phyloP scores from a whole-genome alignment of 148 eudicot genomes.

The Pharnaceum exiguum region DNA sequence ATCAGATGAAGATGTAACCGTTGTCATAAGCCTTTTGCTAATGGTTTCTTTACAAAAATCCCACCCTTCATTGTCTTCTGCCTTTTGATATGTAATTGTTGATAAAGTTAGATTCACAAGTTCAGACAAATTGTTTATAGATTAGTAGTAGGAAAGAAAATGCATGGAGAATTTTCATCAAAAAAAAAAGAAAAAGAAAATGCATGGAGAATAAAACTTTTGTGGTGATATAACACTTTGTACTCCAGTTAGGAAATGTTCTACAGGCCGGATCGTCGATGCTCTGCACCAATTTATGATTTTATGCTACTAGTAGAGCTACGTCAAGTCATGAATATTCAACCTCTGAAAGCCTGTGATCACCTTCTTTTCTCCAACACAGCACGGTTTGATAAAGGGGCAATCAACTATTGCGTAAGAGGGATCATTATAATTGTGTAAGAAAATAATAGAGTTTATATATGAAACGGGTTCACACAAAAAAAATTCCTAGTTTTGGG shows the following conservation, averaged over 20 bases:
- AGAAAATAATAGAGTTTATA: no score
- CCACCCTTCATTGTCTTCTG: constrained; percentile 7
- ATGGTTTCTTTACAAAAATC: constrained; percentile 17
- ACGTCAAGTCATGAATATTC: constrained; percentile 20
- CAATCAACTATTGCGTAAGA: no score
- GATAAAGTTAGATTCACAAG: not conserved
- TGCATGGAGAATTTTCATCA: constrained; percentile 1
- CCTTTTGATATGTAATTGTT: not conserved
- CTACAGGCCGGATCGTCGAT: no score
- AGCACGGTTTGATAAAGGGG: no score
- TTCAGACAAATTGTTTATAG: no score
- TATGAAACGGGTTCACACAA: no score
- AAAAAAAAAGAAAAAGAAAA: constrained; percentile 3
- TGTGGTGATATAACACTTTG: not conserved
- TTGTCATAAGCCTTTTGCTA: not conserved
- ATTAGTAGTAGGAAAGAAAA: not conserved
- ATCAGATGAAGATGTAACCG: not conserved
- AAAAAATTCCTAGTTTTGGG: no score
- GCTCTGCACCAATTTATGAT: no score
- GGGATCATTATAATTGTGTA: no score
- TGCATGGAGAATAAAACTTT: constrained; percentile 15
- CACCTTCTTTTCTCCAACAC: no score
- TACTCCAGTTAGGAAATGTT: not conserved
- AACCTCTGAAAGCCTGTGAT: no score
- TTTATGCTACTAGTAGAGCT: not conserved